Base-by-base conservation (phyloP, 768 basidiomycete species). In the Russula lepida region DNA sequence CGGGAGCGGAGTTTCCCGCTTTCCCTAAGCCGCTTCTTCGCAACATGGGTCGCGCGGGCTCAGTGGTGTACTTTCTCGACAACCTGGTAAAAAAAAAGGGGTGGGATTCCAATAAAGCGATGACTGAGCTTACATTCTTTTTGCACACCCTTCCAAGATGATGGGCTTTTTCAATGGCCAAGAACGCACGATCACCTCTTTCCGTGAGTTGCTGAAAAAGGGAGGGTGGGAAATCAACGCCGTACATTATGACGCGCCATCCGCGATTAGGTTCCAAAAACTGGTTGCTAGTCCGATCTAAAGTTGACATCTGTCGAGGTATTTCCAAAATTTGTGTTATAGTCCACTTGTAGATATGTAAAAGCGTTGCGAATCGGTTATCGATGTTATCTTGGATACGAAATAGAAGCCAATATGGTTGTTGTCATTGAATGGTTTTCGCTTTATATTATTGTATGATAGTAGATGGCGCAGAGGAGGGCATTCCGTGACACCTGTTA, bases 11-110 rank as follows among this genome's bases (percentile, higher is more conserved):
- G 35, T 33, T 58, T 6, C 60, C 67, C 6, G 33, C 35, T 15
- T 64, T 60, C 1, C 68, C 69, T 1, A 58, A 58, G 41, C 69
- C 69, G 12, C 43, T 70, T 19, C 61, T 70, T 25, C 64, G 65
- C 3, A 70, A 70, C 49, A 19, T 63, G 64, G 69, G 69, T 7
- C 57, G 41, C 4, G 68, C 59, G 2, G 59, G 48, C 17, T 35
- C 60, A 3, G n/a, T 58, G 27, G 27, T 60, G 25, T 70, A 70
- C 43, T 39, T 56, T 17, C 32, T 54, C 5, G 69, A 69, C 35
- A 15, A 68, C 7, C 43, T 61, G 58, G 68, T 69, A 49, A 50
- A 65, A 39, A 39, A 15, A 17, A 39, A n/a, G 6, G 8, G 3
- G 4, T 13, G 13, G 4, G 13, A 23, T 12, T 15, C 7, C 1